Evolutionary conservation across 768 basidiomycete species (phyloP), one percentile per base, ranked within the genome.

Genomic region (Phanerochaete sordida): DNA sequence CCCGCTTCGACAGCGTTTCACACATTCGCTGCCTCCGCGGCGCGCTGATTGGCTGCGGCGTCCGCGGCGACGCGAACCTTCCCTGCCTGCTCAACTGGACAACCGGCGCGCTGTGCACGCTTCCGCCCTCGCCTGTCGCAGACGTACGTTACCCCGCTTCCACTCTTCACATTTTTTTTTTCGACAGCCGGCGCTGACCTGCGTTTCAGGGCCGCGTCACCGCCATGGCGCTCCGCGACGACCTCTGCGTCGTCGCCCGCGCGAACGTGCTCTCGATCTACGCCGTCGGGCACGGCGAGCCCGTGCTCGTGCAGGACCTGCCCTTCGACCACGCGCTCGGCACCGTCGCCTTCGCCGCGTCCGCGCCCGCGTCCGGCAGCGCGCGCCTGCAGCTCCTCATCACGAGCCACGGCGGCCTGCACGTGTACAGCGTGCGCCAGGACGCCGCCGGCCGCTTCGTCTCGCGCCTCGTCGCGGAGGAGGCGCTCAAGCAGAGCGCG

Each of bases 181-280:
- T n/a, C 27, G 19, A 46, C 39, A 11, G 21, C 28, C 19, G 24
- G 33, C 45, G 9, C 33, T 47, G 28, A 2, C 3, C 27, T 9
- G 23, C 19, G 9, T 28, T 27, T 53, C 46, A 62, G 61, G 52
- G 48, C 2, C 56, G 51, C 24, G 45, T 43, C 45, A 24, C 39
- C 43, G 56, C 61, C n/a, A 62, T 62, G 61, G 53, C 61, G 31
- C 45, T 62, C 23, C 56, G 61, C 19, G 61, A 58, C 8, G 49
- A 55, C 21, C 16, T 58, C 45, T 62, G 61, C 45, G 61, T 57
- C 56, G 61, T 62, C 33, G 61, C 47, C 23, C 51, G 44, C 16
- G 30, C 51, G 0, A 39, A 45, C n/a, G 26, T 56, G 12, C 61
- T 62, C 23, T 49, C 57, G 12, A 50, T 58, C 33, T 59, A 58